A percentile compares a stretch with the other conserved stretches of the same genome.
phyloP scores from a whole-genome alignment of 192 early-diverging fungal species.

The Umbelopsis sp. region DNA sequence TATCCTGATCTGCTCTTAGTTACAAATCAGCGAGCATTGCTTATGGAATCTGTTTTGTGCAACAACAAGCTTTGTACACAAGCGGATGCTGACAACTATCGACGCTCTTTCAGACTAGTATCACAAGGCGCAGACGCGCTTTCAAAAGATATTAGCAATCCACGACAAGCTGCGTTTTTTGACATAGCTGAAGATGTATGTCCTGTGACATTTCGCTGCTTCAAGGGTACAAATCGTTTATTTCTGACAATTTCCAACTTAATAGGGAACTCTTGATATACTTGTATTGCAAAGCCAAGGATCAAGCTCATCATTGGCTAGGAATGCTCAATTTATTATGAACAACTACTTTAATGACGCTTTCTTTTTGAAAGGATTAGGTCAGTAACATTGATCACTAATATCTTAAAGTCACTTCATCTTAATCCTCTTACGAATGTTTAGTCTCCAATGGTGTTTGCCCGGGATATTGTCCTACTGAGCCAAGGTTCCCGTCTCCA shows the following conservation, averaged over 20 bases:
- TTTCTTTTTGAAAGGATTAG: slow-evolving; percentile 87
- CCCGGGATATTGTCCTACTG: slow-evolving; percentile 52
- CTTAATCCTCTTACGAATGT: background rate
- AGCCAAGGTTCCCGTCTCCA: slow-evolving; percentile 42
- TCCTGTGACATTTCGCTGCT: slow-evolving; percentile 17
- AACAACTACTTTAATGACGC: slow-evolving; percentile 96
- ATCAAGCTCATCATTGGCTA: slow-evolving; percentile 44
- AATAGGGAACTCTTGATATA: slow-evolving; percentile 80
- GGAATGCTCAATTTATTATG: slow-evolving; percentile 61
- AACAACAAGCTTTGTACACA: slow-evolving; percentile 44
- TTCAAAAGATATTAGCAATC: slow-evolving; percentile 44
- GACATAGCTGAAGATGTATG: slow-evolving; percentile 91
- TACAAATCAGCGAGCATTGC: slow-evolving; percentile 55
- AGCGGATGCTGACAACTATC: slow-evolving; percentile 45
- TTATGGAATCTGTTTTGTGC: slow-evolving; percentile 73
- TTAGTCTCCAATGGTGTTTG: slow-evolving; percentile 69
- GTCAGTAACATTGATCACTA: slow-evolving; percentile 27
- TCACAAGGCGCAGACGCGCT: slow-evolving; percentile 66
- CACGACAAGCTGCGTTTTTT: slow-evolving; percentile 75
- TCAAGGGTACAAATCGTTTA: background rate
- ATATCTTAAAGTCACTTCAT: background rate
- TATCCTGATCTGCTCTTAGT: slow-evolving; percentile 86
- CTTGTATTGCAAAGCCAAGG: slow-evolving; percentile 59
- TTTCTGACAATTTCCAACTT: background rate
- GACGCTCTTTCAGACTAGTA: slow-evolving; percentile 68